Evolutionary conservation across 257 asterid genomes (phyloP), one percentile per base, ranked within the genome.

Genomic region (Ajuga chamaepitys): DNA sequence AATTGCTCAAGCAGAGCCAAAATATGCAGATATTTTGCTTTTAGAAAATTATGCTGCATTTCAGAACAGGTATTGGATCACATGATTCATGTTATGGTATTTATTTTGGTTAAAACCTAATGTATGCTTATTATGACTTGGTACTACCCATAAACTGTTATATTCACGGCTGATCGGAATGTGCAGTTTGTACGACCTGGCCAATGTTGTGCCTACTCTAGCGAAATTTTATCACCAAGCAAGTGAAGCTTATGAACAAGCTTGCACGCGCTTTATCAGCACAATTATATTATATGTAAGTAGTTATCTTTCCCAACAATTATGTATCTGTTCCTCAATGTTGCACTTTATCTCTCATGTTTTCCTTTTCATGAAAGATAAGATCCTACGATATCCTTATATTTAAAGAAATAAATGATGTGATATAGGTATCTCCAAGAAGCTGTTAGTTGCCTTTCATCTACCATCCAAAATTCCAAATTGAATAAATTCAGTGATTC

Each of bases 161-260:
- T 75, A 64, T 67, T 78, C 60, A 65, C 64, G 20, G 47, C 77
- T 80, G 74, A 63, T 67, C 78, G 64, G 71, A 72, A 37, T 66
- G 37, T 87, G 84, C 95, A 94, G 99, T 79, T 82, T 94, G 70
- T 94, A 88, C 81, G 99, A 94, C 74, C 91, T 94, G 58, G 99
- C 99, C 64, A 90, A 90, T 83, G 87, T 86, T 58, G 99, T 94
- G 78, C 95, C 99, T 50, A 88, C 88, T 35, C 83, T 90, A 68
- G 99, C 97, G 28, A 94, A 90, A 75, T 90, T 90, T 66, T 94
- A 94, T 78, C 97, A 90, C 85, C 99, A 94, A 86, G 99, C 99
- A 64, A 90, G 97, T 72, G 97, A 94, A 82, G 74, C 96, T 68
- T 90, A 90, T 75, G 97, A 94, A 82, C 95, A 90, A 75, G 95